Evolutionary conservation across 352 stramenopile genomes (phyloP).

Genomic region (Phytopythium sindhum): DNA sequence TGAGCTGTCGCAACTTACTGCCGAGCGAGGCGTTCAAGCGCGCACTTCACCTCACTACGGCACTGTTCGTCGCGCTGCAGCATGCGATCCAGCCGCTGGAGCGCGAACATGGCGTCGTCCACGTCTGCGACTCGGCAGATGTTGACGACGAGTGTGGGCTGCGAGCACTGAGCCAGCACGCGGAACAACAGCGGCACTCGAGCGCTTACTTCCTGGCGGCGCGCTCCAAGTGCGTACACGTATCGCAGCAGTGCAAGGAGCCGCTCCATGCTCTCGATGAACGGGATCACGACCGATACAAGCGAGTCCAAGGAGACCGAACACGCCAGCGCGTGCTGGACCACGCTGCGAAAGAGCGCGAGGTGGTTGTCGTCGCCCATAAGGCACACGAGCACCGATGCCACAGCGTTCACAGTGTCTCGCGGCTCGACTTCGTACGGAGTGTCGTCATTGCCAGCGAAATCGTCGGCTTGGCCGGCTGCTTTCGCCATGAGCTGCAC

Average conservation of each 20-base stretch:
- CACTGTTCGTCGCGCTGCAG: constrained; percentile 16
- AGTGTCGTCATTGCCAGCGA: neutral
- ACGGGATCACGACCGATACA: constrained; percentile 24
- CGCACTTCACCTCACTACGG: constrained; percentile 23
- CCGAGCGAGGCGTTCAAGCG: constrained; percentile 20
- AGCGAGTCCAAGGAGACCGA: constrained; percentile 33
- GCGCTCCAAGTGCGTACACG: neutral
- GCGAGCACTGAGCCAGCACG: constrained; percentile 46
- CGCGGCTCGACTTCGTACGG: neutral
- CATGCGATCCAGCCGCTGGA: constrained; percentile 60
- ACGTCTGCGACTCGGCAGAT: constrained; percentile 62
- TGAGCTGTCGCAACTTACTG: constrained; percentile 6
- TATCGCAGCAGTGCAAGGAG: constrained; percentile 4
- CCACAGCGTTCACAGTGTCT: constrained; percentile 41
- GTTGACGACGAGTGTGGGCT: constrained; percentile 55
- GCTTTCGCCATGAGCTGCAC: constrained; percentile 32
- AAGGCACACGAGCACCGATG: constrained; percentile 33
- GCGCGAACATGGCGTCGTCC: constrained; percentile 60
- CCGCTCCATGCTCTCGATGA: neutral
- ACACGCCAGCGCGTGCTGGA: constrained; percentile 39
- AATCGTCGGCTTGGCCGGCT: neutral
- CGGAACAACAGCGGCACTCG: constrained; percentile 38
- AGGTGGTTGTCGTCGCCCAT: constrained; percentile 28
- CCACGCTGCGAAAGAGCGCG: constrained; percentile 29
- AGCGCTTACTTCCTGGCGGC: neutral